Evolutionary conservation across 2,329 filamentous ascomycete species (phyloP), one percentile per base, ranked within the genome.

Genomic region (Neofusicoccum cordaticola): DNA sequence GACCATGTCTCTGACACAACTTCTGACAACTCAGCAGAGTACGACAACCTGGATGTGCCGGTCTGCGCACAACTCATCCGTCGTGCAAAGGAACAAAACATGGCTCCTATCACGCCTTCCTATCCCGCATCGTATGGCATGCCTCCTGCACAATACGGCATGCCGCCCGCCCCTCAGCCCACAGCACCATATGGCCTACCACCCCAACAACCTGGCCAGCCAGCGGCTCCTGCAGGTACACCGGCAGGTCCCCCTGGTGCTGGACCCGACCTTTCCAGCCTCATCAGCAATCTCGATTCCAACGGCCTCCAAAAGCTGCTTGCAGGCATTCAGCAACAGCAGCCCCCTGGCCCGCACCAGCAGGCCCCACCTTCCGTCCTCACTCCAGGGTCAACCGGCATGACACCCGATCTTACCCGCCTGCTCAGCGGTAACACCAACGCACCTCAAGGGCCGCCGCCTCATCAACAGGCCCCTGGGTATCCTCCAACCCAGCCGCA

Each of bases 11-110:
- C 27, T 41, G 19, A 42, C 66, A 63, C n/a, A 27, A 17, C 15
- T 60, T n/a, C 72, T 76, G 66, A 75, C 37, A 34, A 31, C 52
- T 9, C 2, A 50, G 8, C 64, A 86, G 90, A 96, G 74, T 98
- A 98, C 74, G 86, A 90, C 65, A 88, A 93, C 70, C 83, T 97
- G 2, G 90, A 96, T 41, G 90, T 93, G 0, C 77, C 81, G 5
- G 88, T 93, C 51, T 92, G 91, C 3, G 91, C 90, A 15, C 91
- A 96, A 70, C 86, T 98, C 15, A 90, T 96, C 65, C 76, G 89
- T 47, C 86, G 92, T 65, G 86, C 89, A 60, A 93, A 91, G 75
- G 67, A 81, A 74, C 48, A 72, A 76, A 65, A 65, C 69, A 27
- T 71, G 72, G 72, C 71, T 71, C 71, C 74, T 70, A 41, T 68